These are phyloP conservation scores for Alloteropsis angusta DNA, from an alignment of 202 grass and related monocot genomes.

Conservation along the genomic window DNA sequence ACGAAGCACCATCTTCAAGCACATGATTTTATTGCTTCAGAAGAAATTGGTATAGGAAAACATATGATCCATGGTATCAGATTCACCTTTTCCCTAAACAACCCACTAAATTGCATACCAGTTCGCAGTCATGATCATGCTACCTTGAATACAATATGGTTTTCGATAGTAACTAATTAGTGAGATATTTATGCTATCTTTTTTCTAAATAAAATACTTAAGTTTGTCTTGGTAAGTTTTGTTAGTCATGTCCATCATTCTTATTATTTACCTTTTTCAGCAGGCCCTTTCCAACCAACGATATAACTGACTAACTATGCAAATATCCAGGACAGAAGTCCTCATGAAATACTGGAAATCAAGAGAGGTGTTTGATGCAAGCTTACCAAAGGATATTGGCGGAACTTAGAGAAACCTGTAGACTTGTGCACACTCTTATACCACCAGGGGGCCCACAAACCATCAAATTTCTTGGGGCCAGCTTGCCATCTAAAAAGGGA, in stretches of 20 bases:
- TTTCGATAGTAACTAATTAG: background rate
- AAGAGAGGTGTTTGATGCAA: conserved; percentile 5
- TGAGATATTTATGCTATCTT: background rate
- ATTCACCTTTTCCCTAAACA: background rate
- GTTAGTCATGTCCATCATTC: background rate
- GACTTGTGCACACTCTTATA: conserved; percentile 81
- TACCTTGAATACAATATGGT: background rate
- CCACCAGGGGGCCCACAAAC: conserved; percentile 97
- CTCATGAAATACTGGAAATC: conserved; percentile 22
- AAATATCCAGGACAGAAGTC: background rate
- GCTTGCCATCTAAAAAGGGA: conserved; percentile 70
- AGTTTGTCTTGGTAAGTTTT: background rate
- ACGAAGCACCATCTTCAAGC: background rate
- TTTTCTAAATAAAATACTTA: background rate
- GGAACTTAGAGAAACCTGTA: conserved; percentile 53
- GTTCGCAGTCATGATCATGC: background rate
- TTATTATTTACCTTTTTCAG: background rate
- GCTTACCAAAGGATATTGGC: conserved; percentile 54
- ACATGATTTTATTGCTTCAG: background rate
- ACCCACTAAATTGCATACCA: background rate
- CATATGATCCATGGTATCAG: background rate
- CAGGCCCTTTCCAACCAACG: background rate
- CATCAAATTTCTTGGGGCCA: conserved; percentile 77
- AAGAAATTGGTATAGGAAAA: background rate
- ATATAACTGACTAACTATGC: background rate